Evolutionary conservation across 2,329 filamentous ascomycete genomes (phyloP).

Genomic region (Proliferodiscus dingleyae): DNA sequence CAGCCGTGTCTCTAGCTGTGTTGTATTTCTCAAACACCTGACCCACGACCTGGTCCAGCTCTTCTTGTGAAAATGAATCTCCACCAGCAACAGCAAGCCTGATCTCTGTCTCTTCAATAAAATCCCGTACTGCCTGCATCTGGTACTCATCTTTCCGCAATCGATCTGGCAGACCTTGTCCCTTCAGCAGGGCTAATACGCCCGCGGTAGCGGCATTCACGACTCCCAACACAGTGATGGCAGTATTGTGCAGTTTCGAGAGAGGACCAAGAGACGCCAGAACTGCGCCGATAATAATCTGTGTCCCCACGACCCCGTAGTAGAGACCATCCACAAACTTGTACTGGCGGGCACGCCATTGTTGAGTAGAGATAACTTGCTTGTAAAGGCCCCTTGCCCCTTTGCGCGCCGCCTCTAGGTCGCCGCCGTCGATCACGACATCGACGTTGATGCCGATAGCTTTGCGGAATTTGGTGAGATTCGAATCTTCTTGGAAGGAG

Average conservation of each 20-base stretch:
- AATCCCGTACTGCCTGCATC: slow-evolving; percentile 45
- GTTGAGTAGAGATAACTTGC: slow-evolving; percentile 33
- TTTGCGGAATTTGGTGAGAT: slow-evolving; percentile 22
- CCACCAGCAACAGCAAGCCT: slow-evolving; percentile 33
- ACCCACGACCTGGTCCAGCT: slow-evolving; percentile 21
- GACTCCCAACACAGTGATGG: slow-evolving; percentile 53
- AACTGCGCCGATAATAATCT: slow-evolving; percentile 44
- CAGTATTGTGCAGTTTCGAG: slow-evolving; percentile 45
- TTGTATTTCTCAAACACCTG: slow-evolving; percentile 25
- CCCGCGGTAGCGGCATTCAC: slow-evolving; percentile 60
- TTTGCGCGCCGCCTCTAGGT: slow-evolving; percentile 19
- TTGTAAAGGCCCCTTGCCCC: slow-evolving; percentile 34
- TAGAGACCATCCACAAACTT: slow-evolving; percentile 34
- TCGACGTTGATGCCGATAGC: slow-evolving; percentile 23
- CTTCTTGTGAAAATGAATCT: slow-evolving; percentile 13
- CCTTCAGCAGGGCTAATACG: slow-evolving; percentile 50
- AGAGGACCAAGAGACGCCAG: slow-evolving; percentile 43
- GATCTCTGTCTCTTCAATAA: slow-evolving; percentile 50
- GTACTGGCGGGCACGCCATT: slow-evolving; percentile 32
- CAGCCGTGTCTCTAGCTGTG: slow-evolving; percentile 24
- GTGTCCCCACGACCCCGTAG: slow-evolving; percentile 40
- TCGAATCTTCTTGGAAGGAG: slow-evolving; percentile 2
- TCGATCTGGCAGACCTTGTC: slow-evolving; percentile 45
- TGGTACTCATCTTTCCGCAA: slow-evolving; percentile 43
- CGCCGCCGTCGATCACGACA: slow-evolving; percentile 2